phyloP scores from a whole-genome alignment of 2,329 filamentous ascomycete species.

The Fusarium sp. region DNA sequence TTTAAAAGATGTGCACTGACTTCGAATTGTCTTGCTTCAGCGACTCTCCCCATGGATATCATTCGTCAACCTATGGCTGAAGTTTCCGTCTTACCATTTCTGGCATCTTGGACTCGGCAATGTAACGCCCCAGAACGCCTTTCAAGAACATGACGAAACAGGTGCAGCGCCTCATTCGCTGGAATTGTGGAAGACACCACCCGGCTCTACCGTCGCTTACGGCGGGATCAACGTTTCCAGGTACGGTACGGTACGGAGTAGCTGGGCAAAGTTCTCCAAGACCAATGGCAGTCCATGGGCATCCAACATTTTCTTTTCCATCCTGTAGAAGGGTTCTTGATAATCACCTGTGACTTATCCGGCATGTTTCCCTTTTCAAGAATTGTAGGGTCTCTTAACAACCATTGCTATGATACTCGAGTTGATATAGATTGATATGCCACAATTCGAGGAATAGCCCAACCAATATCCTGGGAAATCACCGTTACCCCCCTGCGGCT shows the following conservation, averaged over 20 bases:
- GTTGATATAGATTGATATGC: background rate
- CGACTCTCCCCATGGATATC: conserved; percentile 1
- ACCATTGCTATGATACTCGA: background rate
- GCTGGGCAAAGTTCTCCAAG: conserved; percentile 9
- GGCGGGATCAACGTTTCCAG: conserved; percentile 42
- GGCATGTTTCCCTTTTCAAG: background rate
- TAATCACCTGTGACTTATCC: conserved; percentile 7
- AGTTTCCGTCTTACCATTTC: conserved; percentile 10
- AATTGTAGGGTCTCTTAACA: background rate
- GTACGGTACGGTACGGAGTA: conserved; percentile 16
- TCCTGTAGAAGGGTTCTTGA: conserved; percentile 10
- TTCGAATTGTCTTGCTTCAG: conserved; percentile 1
- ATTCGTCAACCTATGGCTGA: conserved; percentile 12
- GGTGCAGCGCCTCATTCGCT: conserved; percentile 23
- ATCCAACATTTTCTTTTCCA: conserved; percentile 21
- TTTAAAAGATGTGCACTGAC: background rate
- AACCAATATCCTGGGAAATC: background rate
- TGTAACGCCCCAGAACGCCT: conserved; percentile 26
- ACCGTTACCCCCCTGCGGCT: conserved; percentile 4
- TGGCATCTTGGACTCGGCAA: conserved; percentile 13
- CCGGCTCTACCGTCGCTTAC: conserved; percentile 44
- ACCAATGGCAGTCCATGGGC: conserved; percentile 15
- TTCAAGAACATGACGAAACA: conserved; percentile 40
- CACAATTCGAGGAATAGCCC: background rate
- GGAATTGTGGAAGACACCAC: conserved; percentile 10